These are phyloP conservation scores for Bauhinia variegata DNA, from an alignment of 306 rosid genomes.

Conservation along the genomic window DNA sequence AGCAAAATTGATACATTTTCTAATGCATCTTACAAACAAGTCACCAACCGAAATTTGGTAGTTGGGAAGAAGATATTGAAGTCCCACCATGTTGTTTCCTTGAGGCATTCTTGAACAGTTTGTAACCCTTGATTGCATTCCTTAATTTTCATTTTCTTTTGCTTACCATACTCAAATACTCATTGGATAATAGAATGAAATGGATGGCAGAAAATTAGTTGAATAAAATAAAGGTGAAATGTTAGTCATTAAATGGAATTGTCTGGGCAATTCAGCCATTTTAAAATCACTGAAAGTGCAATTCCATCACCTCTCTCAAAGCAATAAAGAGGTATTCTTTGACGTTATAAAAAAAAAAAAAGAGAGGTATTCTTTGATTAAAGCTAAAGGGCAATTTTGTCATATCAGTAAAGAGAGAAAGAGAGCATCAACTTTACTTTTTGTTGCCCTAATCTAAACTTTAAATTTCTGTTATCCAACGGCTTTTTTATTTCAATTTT, in stretches of 20 bases:
- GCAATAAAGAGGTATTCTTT: constrained; percentile 73
- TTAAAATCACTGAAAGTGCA: constrained; percentile 63
- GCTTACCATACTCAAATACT: background rate
- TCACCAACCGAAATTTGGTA: constrained; percentile 22
- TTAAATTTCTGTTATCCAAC: constrained; percentile 81
- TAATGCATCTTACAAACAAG: too few species aligned
- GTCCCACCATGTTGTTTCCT: constrained; percentile 20
- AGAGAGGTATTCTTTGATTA: constrained; percentile 72
- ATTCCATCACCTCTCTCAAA: constrained; percentile 57
- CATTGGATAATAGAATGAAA: constrained; percentile 22
- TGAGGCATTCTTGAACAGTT: constrained; percentile 28
- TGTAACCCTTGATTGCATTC: constrained; percentile 34
- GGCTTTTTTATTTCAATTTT: constrained; percentile 34
- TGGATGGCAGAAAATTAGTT: too few species aligned
- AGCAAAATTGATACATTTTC: too few species aligned
- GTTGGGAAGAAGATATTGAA: constrained; percentile 8
- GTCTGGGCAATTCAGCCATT: constrained; percentile 57
- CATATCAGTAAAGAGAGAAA: constrained; percentile 52
- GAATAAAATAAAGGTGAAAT: too few species aligned
- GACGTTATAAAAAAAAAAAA: too few species aligned
- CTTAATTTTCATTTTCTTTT: constrained; percentile 28
- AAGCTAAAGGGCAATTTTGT: constrained; percentile 88
- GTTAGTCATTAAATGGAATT: constrained; percentile 39
- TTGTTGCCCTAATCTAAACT: constrained; percentile 57
- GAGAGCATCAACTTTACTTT: constrained; percentile 63